phyloP scores from a whole-genome alignment of 345 rosid genomes.

The Psidium friedrichsthalianum region DNA sequence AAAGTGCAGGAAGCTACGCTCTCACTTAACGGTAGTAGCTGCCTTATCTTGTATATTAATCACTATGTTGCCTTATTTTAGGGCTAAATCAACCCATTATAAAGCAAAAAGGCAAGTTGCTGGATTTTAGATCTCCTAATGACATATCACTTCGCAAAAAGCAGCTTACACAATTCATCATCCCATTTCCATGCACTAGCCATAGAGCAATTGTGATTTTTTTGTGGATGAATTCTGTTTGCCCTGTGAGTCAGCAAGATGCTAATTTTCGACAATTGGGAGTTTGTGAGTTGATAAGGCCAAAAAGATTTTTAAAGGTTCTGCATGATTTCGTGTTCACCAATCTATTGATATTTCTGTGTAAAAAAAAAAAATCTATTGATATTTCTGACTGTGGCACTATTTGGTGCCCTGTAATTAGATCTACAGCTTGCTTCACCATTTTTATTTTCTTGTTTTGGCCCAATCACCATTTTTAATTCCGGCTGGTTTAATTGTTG shows the following conservation, averaged over 20 bases:
- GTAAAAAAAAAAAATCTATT: background rate
- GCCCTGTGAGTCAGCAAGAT: background rate
- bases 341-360: background rate
- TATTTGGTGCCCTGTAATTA: background rate
- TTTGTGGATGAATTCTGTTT: background rate
- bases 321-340: background rate
- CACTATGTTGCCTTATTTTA: background rate
- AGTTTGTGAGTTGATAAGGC: background rate
- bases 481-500: background rate
- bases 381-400: background rate
- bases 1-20: constrained; percentile 80
- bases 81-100: background rate
- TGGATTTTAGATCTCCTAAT: background rate
- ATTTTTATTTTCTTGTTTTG: background rate
- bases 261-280: background rate
- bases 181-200: background rate
- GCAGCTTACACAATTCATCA: background rate
- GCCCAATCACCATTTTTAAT: background rate
- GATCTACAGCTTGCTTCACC: background rate
- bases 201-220: background rate
- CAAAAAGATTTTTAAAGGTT: background rate
- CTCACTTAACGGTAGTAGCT: constrained; percentile 51
- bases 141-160: background rate
- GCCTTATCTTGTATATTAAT: background rate
- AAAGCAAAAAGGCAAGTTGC: background rate